Conservation (phyloP, 1,139 yeast genomes). For the Kodamaea alishanica region DNA sequence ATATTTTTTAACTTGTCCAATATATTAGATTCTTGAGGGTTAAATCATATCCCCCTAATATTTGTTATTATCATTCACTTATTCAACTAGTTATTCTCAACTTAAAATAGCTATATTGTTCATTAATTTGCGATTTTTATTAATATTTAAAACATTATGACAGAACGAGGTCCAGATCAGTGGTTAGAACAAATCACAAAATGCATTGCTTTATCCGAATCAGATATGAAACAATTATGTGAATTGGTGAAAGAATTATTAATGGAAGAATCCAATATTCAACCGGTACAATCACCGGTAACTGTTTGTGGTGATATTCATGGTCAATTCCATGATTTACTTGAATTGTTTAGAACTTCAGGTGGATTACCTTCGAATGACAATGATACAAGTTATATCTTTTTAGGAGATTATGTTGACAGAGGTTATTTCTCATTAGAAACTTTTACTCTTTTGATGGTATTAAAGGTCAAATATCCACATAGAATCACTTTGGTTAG, state of each 20-base stretch:
- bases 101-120: too few species aligned
- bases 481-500: constrained; percentile 82
- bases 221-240: constrained; percentile 94
- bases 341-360: constrained; percentile 85
- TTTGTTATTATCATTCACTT: too few species aligned
- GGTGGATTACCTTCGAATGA: constrained; percentile 77
- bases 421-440: constrained; percentile 93
- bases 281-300: constrained; percentile 96
- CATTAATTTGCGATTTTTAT: too few species aligned
- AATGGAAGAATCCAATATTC: constrained; percentile 60
- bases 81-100: too few species aligned
- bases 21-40: too few species aligned
- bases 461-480: constrained; percentile 84
- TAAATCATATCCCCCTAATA: too few species aligned
- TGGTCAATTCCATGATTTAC: constrained; percentile 93
- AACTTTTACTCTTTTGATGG: constrained; percentile 87
- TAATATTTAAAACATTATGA: constrained; percentile 34
- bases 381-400: constrained; percentile 61
- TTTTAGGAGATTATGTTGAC: constrained; percentile 95
- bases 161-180: constrained; percentile 86
- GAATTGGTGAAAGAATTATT: constrained; percentile 57
- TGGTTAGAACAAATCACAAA: constrained; percentile 94
- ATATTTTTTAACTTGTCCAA: too few species aligned
- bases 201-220: constrained; percentile 84
- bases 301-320: constrained; percentile 97